Percentiles rank a stretch among this genome's conserved stretches.
These are phyloP conservation scores for Carex sylvatica DNA, from an alignment of 202 grass and related monocot species.

Conservation along the genomic window DNA sequence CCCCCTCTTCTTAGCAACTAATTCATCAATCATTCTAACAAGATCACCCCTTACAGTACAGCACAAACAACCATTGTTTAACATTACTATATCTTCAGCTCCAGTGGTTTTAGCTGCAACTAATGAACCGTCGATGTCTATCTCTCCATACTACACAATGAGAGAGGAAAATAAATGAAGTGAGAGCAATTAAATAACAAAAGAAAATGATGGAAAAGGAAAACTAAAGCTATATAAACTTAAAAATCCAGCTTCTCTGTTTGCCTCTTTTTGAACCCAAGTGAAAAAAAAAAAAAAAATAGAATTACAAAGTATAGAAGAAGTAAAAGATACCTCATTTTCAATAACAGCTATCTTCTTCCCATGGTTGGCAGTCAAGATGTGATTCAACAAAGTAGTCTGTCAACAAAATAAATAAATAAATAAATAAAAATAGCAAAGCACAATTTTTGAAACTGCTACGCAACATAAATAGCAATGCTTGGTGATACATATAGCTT, in stretches of 20 bases:
- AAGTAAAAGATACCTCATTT: constrained; percentile 76
- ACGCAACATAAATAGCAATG: background rate
- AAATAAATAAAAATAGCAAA: constrained; percentile 8
- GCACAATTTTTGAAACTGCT: background rate
- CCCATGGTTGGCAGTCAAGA: constrained; percentile 85
- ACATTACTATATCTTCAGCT: constrained; percentile 94
- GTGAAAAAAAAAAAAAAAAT: constrained; percentile 9
- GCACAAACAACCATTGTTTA: constrained; percentile 99
- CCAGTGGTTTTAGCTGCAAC: constrained; percentile 86
- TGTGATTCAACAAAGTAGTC: constrained; percentile 99
- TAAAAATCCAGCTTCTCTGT: background rate
- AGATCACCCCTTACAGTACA: constrained; percentile 98
- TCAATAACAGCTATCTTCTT: constrained; percentile 95
- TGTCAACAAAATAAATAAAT: constrained; percentile 34
- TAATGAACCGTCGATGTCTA: constrained; percentile 92
- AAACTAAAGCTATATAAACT: background rate
- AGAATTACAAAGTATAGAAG: background rate
- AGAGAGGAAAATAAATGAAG: constrained; percentile 14
- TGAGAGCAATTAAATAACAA: background rate
- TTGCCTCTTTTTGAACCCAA: background rate
- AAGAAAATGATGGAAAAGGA: background rate
- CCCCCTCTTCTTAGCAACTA: constrained; percentile 88
- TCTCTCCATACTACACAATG: constrained; percentile 79
- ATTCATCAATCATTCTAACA: constrained; percentile 95
- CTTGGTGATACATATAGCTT: background rate